phyloP scores from a whole-genome alignment of 1,139 yeast species.

The Magnusiomyces clavatus region DNA sequence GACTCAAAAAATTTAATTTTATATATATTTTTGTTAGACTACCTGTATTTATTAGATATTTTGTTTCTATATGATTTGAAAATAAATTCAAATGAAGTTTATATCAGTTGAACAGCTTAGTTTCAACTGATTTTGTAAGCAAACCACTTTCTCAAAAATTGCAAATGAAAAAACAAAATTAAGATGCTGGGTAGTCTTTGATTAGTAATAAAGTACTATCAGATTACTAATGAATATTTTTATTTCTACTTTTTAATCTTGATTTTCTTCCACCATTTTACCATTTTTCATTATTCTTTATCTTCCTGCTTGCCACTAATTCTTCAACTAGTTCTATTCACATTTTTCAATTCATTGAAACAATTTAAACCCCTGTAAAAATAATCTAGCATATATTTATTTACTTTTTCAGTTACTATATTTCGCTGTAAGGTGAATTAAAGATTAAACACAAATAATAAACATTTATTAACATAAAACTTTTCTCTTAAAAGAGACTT shows the following conservation, averaged over 20 bases:
- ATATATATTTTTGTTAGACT: not conserved
- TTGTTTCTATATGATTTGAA: not conserved
- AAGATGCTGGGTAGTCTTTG: no score
- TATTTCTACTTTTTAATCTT: not conserved
- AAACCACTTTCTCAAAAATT: no score
- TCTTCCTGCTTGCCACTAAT: not conserved
- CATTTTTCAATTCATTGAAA: no score
- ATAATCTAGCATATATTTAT: no score
- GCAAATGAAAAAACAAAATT: no score
- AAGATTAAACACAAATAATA: no score
- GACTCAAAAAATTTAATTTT: not conserved
- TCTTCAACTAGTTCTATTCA: not conserved
- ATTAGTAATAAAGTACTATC: not conserved
- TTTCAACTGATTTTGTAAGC: not conserved
- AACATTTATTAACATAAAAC: no score
- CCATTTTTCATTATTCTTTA: not conserved
- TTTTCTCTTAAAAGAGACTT: no score
- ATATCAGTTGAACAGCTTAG: not conserved
- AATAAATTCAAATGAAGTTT: not conserved
- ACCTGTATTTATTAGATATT: not conserved
- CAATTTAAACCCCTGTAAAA: no score
- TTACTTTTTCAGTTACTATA: no score
- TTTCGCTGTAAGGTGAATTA: no score
- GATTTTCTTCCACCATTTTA: no score
- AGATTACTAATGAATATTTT: not conserved